Conservation (phyloP, 2,329 filamentous ascomycete genomes). For the Aureobasidium sp. region DNA sequence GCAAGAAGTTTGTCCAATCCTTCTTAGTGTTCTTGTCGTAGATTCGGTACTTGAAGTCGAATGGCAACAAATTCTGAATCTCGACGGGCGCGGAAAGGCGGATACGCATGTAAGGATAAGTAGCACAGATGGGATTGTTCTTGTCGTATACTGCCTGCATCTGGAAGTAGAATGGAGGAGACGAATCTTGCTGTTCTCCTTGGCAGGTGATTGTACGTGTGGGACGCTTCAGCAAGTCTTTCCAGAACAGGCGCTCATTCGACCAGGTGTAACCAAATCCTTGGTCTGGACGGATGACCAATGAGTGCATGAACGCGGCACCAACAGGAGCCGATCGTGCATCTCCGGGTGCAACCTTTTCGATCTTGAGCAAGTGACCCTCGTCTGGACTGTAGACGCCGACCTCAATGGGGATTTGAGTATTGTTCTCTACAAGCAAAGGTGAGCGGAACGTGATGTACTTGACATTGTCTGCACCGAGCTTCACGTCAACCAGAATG, state of each 20-base stretch:
- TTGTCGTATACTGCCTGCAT: conserved; percentile 79
- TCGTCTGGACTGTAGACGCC: conserved; percentile 83
- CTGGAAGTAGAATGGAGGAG: conserved; percentile 90
- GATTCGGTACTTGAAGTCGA: conserved; percentile 98
- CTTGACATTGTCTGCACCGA: conserved; percentile 95
- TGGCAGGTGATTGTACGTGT: conserved; percentile 83
- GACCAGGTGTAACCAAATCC: conserved; percentile 98
- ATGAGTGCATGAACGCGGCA: conserved; percentile 78
- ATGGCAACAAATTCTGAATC: conserved; percentile 87
- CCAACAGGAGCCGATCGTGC: conserved; percentile 84
- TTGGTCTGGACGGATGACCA: conserved; percentile 83
- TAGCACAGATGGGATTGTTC: conserved; percentile 68
- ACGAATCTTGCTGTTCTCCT: conserved; percentile 69
- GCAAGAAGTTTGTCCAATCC: conserved; percentile 96
- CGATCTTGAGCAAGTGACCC: conserved; percentile 88
- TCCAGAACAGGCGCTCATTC: conserved; percentile 83
- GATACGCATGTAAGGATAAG: conserved; percentile 91
- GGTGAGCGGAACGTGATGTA: conserved; percentile 94
- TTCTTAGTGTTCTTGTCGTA: conserved; percentile 99
- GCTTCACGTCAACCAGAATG: conserved; percentile 80
- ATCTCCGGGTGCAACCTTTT: conserved; percentile 92
- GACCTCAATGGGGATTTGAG: conserved; percentile 89
- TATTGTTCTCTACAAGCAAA: conserved; percentile 87
- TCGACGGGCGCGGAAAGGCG: conserved; percentile 88
- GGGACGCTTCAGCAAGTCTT: conserved; percentile 73